Base-by-base conservation (phyloP, 768 basidiomycete species). In the Serpula lacrymans region DNA sequence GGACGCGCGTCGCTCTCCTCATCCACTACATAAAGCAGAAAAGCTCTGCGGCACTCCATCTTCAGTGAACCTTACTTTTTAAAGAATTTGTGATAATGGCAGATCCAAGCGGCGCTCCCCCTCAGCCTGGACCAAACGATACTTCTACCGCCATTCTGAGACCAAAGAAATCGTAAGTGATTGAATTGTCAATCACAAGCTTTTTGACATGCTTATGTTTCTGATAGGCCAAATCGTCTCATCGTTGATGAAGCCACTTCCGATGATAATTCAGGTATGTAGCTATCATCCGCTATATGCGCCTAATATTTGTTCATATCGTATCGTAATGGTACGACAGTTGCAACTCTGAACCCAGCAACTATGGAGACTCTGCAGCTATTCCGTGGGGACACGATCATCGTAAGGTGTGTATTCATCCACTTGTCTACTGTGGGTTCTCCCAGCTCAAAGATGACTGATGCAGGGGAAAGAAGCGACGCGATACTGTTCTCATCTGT, bases 371-470 rank as follows among this genome's bases (percentile, higher is more conserved):
- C 74, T 7, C 80, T 99, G 38, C 81, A 82, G 46, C 78, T 99
- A 45, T 99, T 98, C 78, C 80, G 94, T 41, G 96, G 96, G 14
- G 96, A 99, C 63, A 98, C 95, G 12, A 84, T 96, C 62, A 93
- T 95, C 50, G 78, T 93, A 49, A 77, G 89, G 92, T 94, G 57
- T 44, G 72, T 58, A n/a, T 35, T 24, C 17, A 23, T 4, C 10
- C 1, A 12, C 22, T 7, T 41, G 13, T 39, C 27, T 34, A 12
- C 22, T 1, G 22, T 28, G 24, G 6, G 9, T 27, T 4, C 24
- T 17, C n/a, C 34, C 25, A 4, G 39, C 8, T 3, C 16, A 6
- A 26, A 45, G 29, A 45, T 42, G 14, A 29, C 40, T 31, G 13
- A 18, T 37, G 28, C 37, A 93, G 94, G 46, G 95, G 96, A 34